Conservation (phyloP, 2,329 filamentous ascomycete genomes). For the Tolypocladium endophyticum region DNA sequence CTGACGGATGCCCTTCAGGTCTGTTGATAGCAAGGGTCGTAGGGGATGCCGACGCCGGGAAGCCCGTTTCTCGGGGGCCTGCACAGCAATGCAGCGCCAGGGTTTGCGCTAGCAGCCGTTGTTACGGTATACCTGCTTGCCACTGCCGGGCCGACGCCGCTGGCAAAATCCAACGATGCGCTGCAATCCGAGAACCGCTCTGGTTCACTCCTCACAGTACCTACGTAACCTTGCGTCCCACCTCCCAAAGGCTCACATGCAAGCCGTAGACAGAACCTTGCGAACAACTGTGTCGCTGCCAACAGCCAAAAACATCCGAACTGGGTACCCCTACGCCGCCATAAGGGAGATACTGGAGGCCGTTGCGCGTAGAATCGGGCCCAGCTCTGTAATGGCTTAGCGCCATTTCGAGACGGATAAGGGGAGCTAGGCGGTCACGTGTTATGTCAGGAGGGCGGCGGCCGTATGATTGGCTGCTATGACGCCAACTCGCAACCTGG, state of each 20-base stretch:
- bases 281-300: neutral
- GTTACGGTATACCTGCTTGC: neutral
- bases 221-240: neutral
- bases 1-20: neutral
- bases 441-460: constrained; percentile 1
- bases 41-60: neutral
- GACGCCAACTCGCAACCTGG: constrained; percentile 2
- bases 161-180: neutral
- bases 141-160: neutral
- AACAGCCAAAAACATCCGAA: neutral
- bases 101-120: neutral
- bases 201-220: neutral
- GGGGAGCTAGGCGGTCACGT: constrained; percentile 5
- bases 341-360: neutral
- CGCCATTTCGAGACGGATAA: neutral
- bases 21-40: neutral
- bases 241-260: neutral
- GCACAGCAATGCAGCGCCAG: neutral
- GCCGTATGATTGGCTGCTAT: constrained; percentile 2
- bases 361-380: neutral
- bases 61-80: neutral
- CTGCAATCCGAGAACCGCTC: neutral
- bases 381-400: neutral
- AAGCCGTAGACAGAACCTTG: neutral
- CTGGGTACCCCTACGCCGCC: neutral